Conservation (phyloP, 352 stramenopile species). For the Aphanomyces astaci region DNA sequence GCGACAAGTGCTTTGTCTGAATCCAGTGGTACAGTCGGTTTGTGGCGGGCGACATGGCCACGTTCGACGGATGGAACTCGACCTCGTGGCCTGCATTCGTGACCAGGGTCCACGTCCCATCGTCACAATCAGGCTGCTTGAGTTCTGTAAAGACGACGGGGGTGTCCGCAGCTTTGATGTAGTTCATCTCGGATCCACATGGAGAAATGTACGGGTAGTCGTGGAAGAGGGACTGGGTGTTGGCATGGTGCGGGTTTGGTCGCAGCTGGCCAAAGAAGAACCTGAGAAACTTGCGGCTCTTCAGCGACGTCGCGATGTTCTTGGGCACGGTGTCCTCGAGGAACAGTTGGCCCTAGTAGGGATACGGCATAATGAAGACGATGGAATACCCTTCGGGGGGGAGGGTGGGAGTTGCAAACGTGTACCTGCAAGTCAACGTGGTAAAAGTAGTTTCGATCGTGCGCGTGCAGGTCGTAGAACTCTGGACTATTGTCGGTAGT, state of each 20-base stretch:
- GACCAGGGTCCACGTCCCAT: slow-evolving; percentile 42
- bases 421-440: slow-evolving; percentile 71
- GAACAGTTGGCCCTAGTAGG: slow-evolving; percentile 50
- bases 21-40: slow-evolving; percentile 65
- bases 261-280: slow-evolving; percentile 76
- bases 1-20: slow-evolving; percentile 39
- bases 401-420: neutral
- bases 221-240: slow-evolving; percentile 31
- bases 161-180: slow-evolving; percentile 77
- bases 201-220: slow-evolving; percentile 68
- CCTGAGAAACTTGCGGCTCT: slow-evolving; percentile 69
- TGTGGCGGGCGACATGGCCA: slow-evolving; percentile 58
- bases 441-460: slow-evolving; percentile 71
- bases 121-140: slow-evolving; percentile 24
- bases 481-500: slow-evolving; percentile 32
- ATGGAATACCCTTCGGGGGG: neutral
- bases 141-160: slow-evolving; percentile 72
- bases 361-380: neutral
- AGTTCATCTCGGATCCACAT: slow-evolving; percentile 80
- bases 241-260: slow-evolving; percentile 4
- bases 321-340: slow-evolving; percentile 73
- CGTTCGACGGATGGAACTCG: slow-evolving; percentile 41
- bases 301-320: slow-evolving; percentile 78
- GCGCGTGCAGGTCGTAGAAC: slow-evolving; percentile 63
- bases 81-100: slow-evolving; percentile 48